Conservation (phyloP, 495 filamentous ascomycete species). For the Aspergillus hancockii region DNA sequence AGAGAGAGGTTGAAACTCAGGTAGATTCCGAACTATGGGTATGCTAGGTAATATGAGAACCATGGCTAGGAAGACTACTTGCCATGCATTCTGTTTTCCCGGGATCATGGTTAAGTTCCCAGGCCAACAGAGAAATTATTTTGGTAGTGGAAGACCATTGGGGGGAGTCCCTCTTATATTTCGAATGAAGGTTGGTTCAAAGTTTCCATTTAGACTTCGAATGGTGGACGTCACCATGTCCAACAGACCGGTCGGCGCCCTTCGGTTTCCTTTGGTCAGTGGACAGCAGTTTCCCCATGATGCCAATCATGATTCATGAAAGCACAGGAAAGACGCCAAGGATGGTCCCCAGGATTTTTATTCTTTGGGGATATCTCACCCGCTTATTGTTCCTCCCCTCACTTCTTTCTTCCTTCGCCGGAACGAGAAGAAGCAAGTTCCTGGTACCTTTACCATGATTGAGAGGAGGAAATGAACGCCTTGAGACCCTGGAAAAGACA, state of each 20-base stretch:
- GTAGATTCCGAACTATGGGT: constrained; percentile 1
- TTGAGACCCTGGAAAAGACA: not conserved
- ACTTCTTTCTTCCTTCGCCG: not conserved
- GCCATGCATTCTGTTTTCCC: not conserved
- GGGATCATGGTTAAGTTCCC: not conserved
- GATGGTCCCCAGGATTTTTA: not conserved
- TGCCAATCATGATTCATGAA: constrained; percentile 7
- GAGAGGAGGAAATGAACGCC: not conserved
- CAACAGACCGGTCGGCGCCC: not conserved
- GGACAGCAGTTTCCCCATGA: not conserved
- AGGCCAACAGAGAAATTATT: not conserved
- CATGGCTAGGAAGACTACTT: not conserved
- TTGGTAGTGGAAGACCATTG: not conserved
- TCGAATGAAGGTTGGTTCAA: not conserved
- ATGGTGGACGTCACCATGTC: constrained; percentile 27
- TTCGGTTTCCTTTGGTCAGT: not conserved
- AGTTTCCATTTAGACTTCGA: constrained; percentile 16
- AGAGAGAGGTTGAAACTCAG: not conserved
- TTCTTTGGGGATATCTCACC: constrained; percentile 6
- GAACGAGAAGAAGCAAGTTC: constrained; percentile 1
- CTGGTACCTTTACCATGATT: constrained; percentile 6
- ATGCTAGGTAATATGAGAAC: not conserved
- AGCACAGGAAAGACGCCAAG: not conserved
- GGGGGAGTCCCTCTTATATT: not conserved
- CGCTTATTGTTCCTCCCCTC: not conserved